Conservation (phyloP, 768 basidiomycete genomes). For the Leccinum incarnatum region DNA sequence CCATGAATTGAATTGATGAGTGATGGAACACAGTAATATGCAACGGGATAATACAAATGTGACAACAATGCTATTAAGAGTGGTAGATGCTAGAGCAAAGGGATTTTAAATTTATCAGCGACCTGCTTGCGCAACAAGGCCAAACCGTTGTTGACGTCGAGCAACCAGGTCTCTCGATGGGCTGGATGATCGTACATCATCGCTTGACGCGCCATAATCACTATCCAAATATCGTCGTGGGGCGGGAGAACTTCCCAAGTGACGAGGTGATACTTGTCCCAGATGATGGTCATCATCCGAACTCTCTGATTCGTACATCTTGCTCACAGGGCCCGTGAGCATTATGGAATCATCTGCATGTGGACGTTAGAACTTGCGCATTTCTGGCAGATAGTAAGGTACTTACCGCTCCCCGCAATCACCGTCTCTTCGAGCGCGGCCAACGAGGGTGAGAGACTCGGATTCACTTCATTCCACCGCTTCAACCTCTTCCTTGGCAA, state of each 20-base stretch:
- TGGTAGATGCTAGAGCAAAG: slow-evolving; percentile 17
- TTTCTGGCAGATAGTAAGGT: background rate
- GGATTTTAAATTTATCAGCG: slow-evolving; percentile 13
- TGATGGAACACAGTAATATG: slow-evolving; percentile 19
- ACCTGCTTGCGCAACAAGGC: slow-evolving; percentile 2
- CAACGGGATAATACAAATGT: slow-evolving; percentile 24
- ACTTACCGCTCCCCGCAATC: slow-evolving; percentile 35
- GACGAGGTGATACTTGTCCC: slow-evolving; percentile 70
- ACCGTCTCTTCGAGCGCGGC: slow-evolving; percentile 27
- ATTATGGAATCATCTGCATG: slow-evolving; percentile 50
- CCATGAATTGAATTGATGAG: background rate
- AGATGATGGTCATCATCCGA: slow-evolving; percentile 66
- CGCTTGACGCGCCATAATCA: slow-evolving; percentile 43
- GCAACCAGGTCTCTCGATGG: slow-evolving; percentile 45
- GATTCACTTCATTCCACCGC: slow-evolving; percentile 20
- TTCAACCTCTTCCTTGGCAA: slow-evolving; percentile 25
- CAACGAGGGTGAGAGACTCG: slow-evolving; percentile 16
- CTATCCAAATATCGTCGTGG: slow-evolving; percentile 38
- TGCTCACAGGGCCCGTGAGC: slow-evolving; percentile 12
- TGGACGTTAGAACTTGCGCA: slow-evolving; percentile 2
- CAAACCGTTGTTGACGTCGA: slow-evolving; percentile 38
- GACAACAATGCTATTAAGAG: slow-evolving; percentile 12
- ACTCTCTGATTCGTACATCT: slow-evolving; percentile 23
- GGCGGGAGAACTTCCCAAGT: slow-evolving; percentile 56
- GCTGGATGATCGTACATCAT: slow-evolving; percentile 47